Evolutionary conservation across 2,329 filamentous ascomycete species (phyloP).

Genomic region (Zymoseptoria ardabiliae): DNA sequence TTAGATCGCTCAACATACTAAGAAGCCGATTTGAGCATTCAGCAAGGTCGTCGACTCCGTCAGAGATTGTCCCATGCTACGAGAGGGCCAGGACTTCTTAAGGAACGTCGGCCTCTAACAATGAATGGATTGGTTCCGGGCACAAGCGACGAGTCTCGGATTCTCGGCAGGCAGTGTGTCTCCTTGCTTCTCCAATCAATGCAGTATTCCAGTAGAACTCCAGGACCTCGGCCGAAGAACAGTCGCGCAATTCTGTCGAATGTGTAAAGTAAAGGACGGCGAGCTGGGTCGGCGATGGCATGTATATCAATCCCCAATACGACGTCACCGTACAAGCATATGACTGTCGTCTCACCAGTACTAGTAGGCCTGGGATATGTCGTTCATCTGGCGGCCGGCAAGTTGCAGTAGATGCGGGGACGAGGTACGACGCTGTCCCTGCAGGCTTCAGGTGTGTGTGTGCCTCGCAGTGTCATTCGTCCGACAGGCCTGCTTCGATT

Average conservation of each 20-base stretch:
- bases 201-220: neutral
- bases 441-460: neutral
- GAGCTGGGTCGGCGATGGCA: neutral
- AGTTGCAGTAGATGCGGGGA: neutral
- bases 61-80: constrained; percentile 19
- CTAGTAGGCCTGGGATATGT: neutral
- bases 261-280: neutral
- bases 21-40: constrained; percentile 43
- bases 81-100: neutral
- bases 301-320: neutral
- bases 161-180: neutral
- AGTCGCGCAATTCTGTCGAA: neutral
- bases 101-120: neutral
- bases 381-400: neutral
- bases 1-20: constrained; percentile 29
- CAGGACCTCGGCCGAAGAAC: neutral
- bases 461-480: neutral
- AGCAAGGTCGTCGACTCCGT: constrained; percentile 37
- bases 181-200: neutral
- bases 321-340: neutral
- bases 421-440: neutral
- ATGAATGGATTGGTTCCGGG: neutral
- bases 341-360: neutral
- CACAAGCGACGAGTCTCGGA: neutral
- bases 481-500: neutral